phyloP scores from a whole-genome alignment of 768 basidiomycete species.

The Collybia mongolica region DNA sequence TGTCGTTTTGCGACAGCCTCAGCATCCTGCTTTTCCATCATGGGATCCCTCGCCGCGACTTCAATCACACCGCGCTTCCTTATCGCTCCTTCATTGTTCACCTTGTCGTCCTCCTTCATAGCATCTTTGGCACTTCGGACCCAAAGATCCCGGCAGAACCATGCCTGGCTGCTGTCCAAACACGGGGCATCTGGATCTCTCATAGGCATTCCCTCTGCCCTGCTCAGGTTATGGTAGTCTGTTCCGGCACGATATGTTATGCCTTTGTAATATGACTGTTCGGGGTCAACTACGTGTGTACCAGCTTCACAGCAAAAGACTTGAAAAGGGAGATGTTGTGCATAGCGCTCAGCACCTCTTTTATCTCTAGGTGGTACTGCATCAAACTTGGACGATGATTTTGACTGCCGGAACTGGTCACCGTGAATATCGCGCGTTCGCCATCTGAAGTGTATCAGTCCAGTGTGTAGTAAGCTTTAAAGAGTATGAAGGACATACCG shows the following conservation, averaged over 20 bases:
- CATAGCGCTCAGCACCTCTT: conserved; percentile 78
- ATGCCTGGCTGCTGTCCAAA: conserved; percentile 94
- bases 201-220: conserved; percentile 48
- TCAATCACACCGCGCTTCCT: conserved; percentile 31
- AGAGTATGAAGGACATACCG: conserved; percentile 49
- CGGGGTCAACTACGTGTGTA: conserved; percentile 94
- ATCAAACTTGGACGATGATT: conserved; percentile 87
- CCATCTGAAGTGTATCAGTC: conserved; percentile 58
- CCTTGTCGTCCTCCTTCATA: conserved; percentile 54
- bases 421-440: conserved; percentile 97
- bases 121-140: conserved; percentile 80
- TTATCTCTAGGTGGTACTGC: conserved; percentile 91
- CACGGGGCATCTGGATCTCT: conserved; percentile 83
- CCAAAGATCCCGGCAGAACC: conserved; percentile 99
- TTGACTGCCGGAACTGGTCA: conserved; percentile 96
- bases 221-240: conserved; percentile 79
- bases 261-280: conserved; percentile 92
- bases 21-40: conserved; percentile 32
- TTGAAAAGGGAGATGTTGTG: conserved; percentile 94
- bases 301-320: conserved; percentile 99
- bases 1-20: conserved; percentile 22
- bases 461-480: background rate
- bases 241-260: conserved; percentile 80
- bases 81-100: conserved; percentile 30
- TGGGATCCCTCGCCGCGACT: conserved; percentile 30